A percentile compares a stretch with the other conserved stretches of the same genome.
Evolutionary conservation across 1,284 basidiomycete genomes (phyloP).

Genomic region (Clitocybe nebularis): DNA sequence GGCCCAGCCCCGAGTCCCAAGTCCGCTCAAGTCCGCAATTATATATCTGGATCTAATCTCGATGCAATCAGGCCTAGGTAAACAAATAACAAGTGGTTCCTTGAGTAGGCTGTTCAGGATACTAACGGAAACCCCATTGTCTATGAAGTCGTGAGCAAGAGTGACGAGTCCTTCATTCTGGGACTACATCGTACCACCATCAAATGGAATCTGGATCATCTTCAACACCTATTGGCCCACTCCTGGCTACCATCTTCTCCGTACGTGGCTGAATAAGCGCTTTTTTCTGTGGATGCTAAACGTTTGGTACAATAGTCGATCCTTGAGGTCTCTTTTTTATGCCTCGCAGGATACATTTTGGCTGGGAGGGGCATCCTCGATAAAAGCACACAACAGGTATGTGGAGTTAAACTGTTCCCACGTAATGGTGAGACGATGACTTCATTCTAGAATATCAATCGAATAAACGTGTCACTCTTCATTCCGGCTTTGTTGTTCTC

Average conservation of each 20-base stretch:
- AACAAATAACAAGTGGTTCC: too few species aligned
- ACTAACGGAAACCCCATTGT: too few species aligned
- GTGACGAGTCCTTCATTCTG: too few species aligned
- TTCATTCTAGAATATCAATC: slow-evolving; percentile 63
- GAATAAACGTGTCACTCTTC: slow-evolving; percentile 84
- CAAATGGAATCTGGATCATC: slow-evolving; percentile 2
- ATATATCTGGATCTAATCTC: too few species aligned
- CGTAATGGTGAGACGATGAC: neutral
- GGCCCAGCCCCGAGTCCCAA: too few species aligned
- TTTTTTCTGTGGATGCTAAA: neutral
- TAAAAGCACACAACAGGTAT: slow-evolving; percentile 83
- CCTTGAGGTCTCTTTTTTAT: slow-evolving; percentile 84
- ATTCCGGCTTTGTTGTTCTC: slow-evolving; percentile 91
- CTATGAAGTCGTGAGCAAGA: too few species aligned
- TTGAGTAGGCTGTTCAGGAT: too few species aligned
- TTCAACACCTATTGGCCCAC: slow-evolving; percentile 25
- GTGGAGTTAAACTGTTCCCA: slow-evolving; percentile 16
- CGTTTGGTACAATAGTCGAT: slow-evolving; percentile 61
- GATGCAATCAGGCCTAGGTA: too few species aligned
- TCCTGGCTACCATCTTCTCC: slow-evolving; percentile 32
- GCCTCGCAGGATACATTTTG: slow-evolving; percentile 82
- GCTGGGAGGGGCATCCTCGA: slow-evolving; percentile 81
- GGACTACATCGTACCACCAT: neutral
- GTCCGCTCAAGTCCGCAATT: too few species aligned
- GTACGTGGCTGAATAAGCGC: slow-evolving; percentile 8